Conservation (phyloP, 257 asterid species). For the Solanum neorickii region DNA sequence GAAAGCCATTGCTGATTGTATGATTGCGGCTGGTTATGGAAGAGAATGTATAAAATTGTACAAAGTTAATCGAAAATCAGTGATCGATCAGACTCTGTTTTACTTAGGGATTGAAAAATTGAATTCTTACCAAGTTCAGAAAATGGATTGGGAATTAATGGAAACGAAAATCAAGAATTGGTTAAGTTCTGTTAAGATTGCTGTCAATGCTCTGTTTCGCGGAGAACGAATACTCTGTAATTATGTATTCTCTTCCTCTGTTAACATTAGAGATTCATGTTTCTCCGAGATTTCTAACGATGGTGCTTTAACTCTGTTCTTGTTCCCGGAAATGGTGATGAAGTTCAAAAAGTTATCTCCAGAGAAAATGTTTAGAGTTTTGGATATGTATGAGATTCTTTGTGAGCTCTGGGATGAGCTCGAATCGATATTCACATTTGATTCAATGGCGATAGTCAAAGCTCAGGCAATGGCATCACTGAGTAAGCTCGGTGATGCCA, state of each 20-base stretch:
- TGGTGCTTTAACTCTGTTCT: slow-evolving; percentile 31
- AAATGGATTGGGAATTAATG: slow-evolving; percentile 52
- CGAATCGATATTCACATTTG: slow-evolving; percentile 42
- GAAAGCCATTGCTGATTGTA: slow-evolving; percentile 56
- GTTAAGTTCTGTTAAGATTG: slow-evolving; percentile 35
- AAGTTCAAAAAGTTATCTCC: slow-evolving; percentile 53
- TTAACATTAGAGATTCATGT: slow-evolving; percentile 36
- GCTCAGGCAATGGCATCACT: slow-evolving; percentile 48
- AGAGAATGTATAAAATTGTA: slow-evolving; percentile 55
- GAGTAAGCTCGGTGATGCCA: slow-evolving; percentile 54
- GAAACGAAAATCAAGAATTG: slow-evolving; percentile 48
- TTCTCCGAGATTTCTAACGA: slow-evolving; percentile 53
- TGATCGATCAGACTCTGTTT: slow-evolving; percentile 35
- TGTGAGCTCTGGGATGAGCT: slow-evolving; percentile 51
- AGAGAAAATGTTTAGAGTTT: slow-evolving; percentile 60
- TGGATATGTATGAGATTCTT: slow-evolving; percentile 59
- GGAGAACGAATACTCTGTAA: slow-evolving; percentile 62
- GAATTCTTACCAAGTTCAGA: slow-evolving; percentile 33
- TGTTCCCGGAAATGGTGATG: slow-evolving; percentile 42
- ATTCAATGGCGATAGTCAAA: slow-evolving; percentile 30
- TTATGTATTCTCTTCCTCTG: slow-evolving; percentile 49
- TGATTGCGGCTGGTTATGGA: slow-evolving; percentile 55
- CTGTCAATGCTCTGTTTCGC: slow-evolving; percentile 39
- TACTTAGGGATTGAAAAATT: not conserved
- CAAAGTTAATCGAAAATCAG: slow-evolving; percentile 44